Percentiles rank a stretch among this genome's conserved stretches.
Conservation (phyloP, 768 basidiomycete genomes). For the Mycena metata region DNA sequence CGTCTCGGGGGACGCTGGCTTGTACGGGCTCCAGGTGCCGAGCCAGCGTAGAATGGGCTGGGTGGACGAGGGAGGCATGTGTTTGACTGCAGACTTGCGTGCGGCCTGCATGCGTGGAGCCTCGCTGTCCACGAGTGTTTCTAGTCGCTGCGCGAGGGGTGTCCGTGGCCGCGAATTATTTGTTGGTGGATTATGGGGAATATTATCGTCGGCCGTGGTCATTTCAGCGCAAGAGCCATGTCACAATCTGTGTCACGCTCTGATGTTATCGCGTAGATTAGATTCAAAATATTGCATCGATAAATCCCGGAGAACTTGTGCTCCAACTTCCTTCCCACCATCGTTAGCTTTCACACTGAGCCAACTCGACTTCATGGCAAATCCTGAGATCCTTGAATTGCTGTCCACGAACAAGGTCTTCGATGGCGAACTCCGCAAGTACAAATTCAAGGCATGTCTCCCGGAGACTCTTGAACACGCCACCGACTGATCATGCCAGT, state of each 20-base stretch:
- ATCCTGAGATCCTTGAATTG: constrained; percentile 26
- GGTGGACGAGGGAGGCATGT: constrained; percentile 33
- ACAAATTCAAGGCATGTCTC: constrained; percentile 81
- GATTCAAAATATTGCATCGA: background rate
- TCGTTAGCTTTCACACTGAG: background rate
- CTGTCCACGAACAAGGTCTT: constrained; percentile 62
- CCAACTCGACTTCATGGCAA: constrained; percentile 1
- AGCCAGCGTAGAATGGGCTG: constrained; percentile 63
- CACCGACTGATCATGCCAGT: constrained; percentile 58
- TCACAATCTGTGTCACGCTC: background rate
- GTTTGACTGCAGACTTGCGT: constrained; percentile 15
- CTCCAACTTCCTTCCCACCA: constrained; percentile 24
- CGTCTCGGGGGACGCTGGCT: constrained; percentile 41
- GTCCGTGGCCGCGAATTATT: constrained; percentile 26
- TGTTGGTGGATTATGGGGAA: too few relatives aligned
- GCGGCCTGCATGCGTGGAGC: constrained; percentile 21
- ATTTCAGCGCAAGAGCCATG: too few relatives aligned
- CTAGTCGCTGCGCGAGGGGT: constrained; percentile 41
- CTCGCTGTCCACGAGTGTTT: constrained; percentile 36
- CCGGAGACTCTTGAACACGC: background rate
- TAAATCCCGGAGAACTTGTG: background rate
- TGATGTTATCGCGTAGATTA: too few relatives aligned
- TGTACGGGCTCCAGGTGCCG: constrained; percentile 46
- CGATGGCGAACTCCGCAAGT: constrained; percentile 86
- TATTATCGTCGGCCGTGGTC: too few relatives aligned